phyloP scores from a whole-genome alignment of 352 stramenopile genomes.

The Globisporangium apiculatum region DNA sequence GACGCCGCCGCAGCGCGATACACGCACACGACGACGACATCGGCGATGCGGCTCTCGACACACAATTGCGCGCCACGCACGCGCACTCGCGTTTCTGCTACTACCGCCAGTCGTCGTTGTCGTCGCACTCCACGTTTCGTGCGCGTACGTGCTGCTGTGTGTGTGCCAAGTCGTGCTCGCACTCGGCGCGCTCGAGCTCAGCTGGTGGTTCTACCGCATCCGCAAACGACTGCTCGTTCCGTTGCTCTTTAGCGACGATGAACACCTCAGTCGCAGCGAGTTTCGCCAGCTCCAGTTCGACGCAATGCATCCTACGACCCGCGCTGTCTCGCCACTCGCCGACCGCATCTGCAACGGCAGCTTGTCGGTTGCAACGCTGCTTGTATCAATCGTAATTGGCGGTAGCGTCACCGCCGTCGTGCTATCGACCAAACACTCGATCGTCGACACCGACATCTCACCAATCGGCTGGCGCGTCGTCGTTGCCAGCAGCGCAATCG shows the following conservation, averaged over 20 bases:
- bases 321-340: slow-evolving; percentile 23
- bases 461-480: slow-evolving; percentile 23
- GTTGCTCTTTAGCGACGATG: slow-evolving; percentile 1
- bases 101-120: slow-evolving; percentile 26
- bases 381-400: slow-evolving; percentile 8
- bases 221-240: slow-evolving; percentile 32
- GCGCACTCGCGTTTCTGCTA: slow-evolving; percentile 10
- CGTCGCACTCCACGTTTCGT: slow-evolving; percentile 27
- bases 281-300: slow-evolving; percentile 17
- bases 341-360: slow-evolving; percentile 13
- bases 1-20: too few species aligned
- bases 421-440: slow-evolving; percentile 4
- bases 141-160: slow-evolving; percentile 29
- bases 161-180: slow-evolving; percentile 25
- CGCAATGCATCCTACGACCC: slow-evolving; percentile 21
- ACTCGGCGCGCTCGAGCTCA: slow-evolving; percentile 36
- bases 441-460: slow-evolving; percentile 8
- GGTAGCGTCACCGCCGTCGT: slow-evolving; percentile 10
- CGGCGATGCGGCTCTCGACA: too few species aligned
- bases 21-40: too few species aligned
- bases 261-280: slow-evolving; percentile 13
- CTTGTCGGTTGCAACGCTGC: slow-evolving; percentile 13
- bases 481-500: slow-evolving; percentile 17
- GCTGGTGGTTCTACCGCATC: slow-evolving; percentile 60
- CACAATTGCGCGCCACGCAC: too few species aligned